Evolutionary conservation across 2,329 filamentous ascomycete species (phyloP).

Genomic region (Aureobasidium sp.): DNA sequence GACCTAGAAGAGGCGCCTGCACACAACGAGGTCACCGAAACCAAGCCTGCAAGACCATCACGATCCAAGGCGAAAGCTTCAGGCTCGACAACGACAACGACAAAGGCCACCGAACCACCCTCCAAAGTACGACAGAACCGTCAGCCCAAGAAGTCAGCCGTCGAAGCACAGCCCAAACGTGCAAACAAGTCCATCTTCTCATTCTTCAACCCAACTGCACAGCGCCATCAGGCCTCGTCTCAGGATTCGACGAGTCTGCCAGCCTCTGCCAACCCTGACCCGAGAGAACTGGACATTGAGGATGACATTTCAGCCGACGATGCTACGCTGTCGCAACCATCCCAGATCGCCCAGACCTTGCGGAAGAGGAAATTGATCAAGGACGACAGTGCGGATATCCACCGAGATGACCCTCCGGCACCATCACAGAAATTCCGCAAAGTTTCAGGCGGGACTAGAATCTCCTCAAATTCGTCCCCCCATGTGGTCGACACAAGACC

Average conservation of each 20-base stretch:
- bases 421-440: conserved; percentile 41
- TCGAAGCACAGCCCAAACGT: conserved; percentile 29
- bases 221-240: conserved; percentile 29
- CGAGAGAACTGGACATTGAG: conserved; percentile 25
- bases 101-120: background rate
- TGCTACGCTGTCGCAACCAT: conserved; percentile 26
- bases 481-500: conserved; percentile 56
- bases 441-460: conserved; percentile 29
- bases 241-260: conserved; percentile 36
- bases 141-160: conserved; percentile 24
- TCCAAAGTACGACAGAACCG: background rate
- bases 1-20: background rate
- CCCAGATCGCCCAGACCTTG: conserved; percentile 27
- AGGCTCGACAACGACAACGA: background rate
- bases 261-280: conserved; percentile 28
- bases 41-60: conserved; percentile 16
- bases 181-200: conserved; percentile 40
- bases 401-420: conserved; percentile 4
- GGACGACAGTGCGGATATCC: background rate
- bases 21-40: conserved; percentile 12
- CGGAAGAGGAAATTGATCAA: conserved; percentile 29
- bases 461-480: conserved; percentile 24
- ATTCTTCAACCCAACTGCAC: conserved; percentile 43
- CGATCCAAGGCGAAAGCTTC: background rate
- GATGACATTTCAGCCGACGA: conserved; percentile 29